Evolutionary conservation across 257 asterid species (phyloP), one percentile per base, ranked within the genome.

Genomic region (Mentha longifolia): DNA sequence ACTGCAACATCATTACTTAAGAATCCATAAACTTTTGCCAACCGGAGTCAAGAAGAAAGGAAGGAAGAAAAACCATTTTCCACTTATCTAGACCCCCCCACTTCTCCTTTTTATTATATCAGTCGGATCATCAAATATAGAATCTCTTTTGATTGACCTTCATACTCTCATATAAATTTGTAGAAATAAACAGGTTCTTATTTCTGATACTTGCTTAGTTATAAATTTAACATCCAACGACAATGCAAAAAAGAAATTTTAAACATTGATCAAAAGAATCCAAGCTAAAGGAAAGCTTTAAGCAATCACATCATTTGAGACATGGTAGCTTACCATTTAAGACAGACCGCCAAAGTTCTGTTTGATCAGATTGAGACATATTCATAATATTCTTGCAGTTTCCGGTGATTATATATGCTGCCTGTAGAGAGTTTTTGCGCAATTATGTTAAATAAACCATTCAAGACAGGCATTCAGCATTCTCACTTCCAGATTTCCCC

Each of bases 381-480:
- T 87, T 92, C 99, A 95, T 95, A 20, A 95, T 81, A 74, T 87
- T 92, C 86, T 95, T 95, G 94, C 95, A 84, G 91, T 92, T 95
- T 54, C 98, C 99, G 79, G 76, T 92, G 75, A 90, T 85, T 68
- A 92, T 79, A 72, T 88, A 92, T 50, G 99, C 96, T 28, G 97
- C 99, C 99, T 95, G 97, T 66, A 84, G 60, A 78, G 65, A 70
- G 79, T 19, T 25, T 72, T 17, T 60, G 61, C 2, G 54, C 47
- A 58, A 52, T 52, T 50, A 68, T 59, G 57, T 73, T 46, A 68
- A 60, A 35, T 20, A 47, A 42, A 49, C 39, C 17, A 65, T 16
- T 66, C 52, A 16, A 56, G 52, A 68, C 55, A 55, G 47, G 37
- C 68, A 64, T 52, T 51, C 39, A 43, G 41, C 65, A 47, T 33